Base-by-base conservation (phyloP, 169 alveolate genomes). In the Plasmodium chabaudi region DNA sequence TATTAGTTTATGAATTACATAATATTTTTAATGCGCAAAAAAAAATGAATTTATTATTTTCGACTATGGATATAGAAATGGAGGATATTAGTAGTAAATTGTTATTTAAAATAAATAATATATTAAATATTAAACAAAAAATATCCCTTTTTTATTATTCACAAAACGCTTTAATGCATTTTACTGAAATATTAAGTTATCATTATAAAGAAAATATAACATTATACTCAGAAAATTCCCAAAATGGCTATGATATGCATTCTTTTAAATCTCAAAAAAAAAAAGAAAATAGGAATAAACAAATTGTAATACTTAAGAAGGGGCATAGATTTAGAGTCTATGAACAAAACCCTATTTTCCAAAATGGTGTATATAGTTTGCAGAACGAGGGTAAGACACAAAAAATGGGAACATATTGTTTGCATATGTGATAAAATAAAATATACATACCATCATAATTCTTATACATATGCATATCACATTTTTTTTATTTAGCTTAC, bases 1-100 rank as follows among this genome's bases (percentile, higher is more conserved):
- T 69, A 70, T 72, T 86, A 73, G 91, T 74, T 27, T 69, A 70
- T 49, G 91, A 86, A 53, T 63, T 86, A 59, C 59, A 86, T 51
- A 44, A 70, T 21, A 59, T 86, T 55, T 86, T 69, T 57, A 10
- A 59, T 51, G 59, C 25, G 1, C 34, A 60, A 53, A 27, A 86
- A 19, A 56, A 86, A 39, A 19, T 69, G n/a, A 53, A 69, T 19
- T 69, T 68, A 1, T 15, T 86, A 34, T 86, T 69, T 86, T 86
- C 87, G 10, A 13, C 34, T 7, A 60, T 86, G 79, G 51, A 59
- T 10, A 34, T 86, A 21, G 60, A 86, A 9, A 56, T 21, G 9
- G 46, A 34, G 9, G 91, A 86, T 34, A 86, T 86, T 23, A 44
- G 44, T 13, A 57, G 21, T 9, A 57, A 68, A 15, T 21, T 70